These are phyloP conservation scores for Fusarium buharicum DNA, from an alignment of 2,329 filamentous ascomycete genomes.

Conservation along the genomic window DNA sequence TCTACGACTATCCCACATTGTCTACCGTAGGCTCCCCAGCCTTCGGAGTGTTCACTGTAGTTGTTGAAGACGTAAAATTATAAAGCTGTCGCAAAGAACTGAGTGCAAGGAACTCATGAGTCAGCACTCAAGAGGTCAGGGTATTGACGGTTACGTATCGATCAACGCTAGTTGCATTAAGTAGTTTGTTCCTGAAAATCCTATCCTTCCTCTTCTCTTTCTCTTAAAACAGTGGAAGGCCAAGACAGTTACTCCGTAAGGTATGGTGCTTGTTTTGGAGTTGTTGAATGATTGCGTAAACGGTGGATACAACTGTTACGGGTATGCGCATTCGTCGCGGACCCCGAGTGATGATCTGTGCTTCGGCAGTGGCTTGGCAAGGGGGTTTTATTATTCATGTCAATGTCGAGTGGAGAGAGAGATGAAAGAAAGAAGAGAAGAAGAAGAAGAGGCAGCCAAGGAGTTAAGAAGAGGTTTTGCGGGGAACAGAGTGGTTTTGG, in stretches of 20 bases:
- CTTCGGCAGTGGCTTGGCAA: conserved; percentile 25
- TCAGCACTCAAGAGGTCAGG: conserved; percentile 12
- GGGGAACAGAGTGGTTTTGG: conserved; percentile 3
- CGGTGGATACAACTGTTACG: conserved; percentile 32
- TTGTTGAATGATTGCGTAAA: conserved; percentile 26
- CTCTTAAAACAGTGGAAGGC: background rate
- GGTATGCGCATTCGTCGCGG: conserved; percentile 35
- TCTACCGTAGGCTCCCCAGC: background rate
- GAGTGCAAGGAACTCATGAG: conserved; percentile 6
- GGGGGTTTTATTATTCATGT: conserved; percentile 23
- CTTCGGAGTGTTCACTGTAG: background rate
- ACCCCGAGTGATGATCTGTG: conserved; percentile 42
- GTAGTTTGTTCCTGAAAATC: conserved; percentile 25
- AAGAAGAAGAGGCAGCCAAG: conserved; percentile 33
- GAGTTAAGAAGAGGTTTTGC: conserved; percentile 2
- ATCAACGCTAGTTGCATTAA: conserved; percentile 12
- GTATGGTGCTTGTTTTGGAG: conserved; percentile 14
- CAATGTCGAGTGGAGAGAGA: background rate
- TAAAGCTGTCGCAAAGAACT: conserved; percentile 9
- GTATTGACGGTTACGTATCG: background rate
- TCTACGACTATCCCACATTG: background rate
- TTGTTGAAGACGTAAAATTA: conserved; percentile 1
- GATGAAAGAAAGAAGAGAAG: background rate
- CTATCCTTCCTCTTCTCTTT: background rate
- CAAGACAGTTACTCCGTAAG: conserved; percentile 1